These are phyloP conservation scores for Mariannaea sp. DNA, from an alignment of 2,329 filamentous ascomycete genomes.

Conservation along the genomic window DNA sequence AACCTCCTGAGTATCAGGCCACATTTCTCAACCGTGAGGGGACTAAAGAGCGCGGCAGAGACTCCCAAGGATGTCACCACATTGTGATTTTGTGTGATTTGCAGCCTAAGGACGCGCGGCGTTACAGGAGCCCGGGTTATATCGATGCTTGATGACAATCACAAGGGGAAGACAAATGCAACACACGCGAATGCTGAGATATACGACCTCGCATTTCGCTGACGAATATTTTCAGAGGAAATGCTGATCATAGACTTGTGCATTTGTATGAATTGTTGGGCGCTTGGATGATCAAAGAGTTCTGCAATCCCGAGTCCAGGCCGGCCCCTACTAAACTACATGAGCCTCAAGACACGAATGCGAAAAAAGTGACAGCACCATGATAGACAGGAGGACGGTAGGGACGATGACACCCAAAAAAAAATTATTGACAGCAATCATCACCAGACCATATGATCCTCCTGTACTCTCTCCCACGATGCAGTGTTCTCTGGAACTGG, in stretches of 20 bases:
- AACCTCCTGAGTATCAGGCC: conserved; percentile 29
- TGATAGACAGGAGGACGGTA: conserved; percentile 3
- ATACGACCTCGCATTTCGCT: conserved; percentile 10
- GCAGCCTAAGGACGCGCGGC: conserved; percentile 4
- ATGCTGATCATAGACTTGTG: conserved; percentile 20
- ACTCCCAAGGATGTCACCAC: conserved; percentile 7
- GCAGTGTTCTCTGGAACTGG: conserved; percentile 16
- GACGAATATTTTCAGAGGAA: conserved; percentile 7
- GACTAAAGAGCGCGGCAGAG: conserved; percentile 10
- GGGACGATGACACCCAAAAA: conserved; percentile 14
- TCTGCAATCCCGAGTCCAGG: background rate
- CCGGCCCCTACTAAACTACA: conserved; percentile 1
- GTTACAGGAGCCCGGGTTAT: conserved; percentile 19
- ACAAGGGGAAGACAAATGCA: conserved; percentile 6
- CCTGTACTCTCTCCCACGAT: conserved; percentile 21
- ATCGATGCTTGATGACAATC: conserved; percentile 13
- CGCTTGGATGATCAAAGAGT: conserved; percentile 6
- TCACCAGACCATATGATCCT: conserved; percentile 17
- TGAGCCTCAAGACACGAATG: conserved; percentile 5
- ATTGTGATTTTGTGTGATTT: conserved; percentile 3
- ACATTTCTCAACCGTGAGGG: conserved; percentile 14
- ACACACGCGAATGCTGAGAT: conserved; percentile 7
- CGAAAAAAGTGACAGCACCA: background rate
- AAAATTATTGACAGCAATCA: background rate
- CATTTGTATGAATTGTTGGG: conserved; percentile 20